Percentiles rank a stretch among this genome's conserved stretches.
These are phyloP conservation scores for Ambrosia hybrid DNA, from an alignment of 140 eudicot genomes.

Conservation along the genomic window DNA sequence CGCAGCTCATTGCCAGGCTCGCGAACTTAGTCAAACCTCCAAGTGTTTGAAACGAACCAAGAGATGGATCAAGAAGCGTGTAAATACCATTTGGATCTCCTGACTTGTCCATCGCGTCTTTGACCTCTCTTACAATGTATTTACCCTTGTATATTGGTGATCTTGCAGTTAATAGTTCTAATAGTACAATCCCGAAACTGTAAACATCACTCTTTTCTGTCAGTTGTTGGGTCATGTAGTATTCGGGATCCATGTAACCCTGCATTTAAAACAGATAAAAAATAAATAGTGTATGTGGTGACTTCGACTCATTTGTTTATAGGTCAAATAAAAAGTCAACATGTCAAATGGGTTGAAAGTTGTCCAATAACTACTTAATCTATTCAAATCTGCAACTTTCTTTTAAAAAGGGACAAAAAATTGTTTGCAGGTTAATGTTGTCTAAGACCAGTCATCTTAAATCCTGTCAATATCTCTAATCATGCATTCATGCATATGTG, in stretches of 20 bases:
- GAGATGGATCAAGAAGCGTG: conserved; percentile 54
- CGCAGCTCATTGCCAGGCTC: conserved; percentile 74
- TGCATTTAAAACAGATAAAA: conserved; percentile 26
- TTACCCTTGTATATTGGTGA: conserved; percentile 69
- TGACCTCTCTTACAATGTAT: conserved; percentile 62
- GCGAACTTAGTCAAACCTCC: conserved; percentile 55
- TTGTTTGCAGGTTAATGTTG: too few relatives aligned
- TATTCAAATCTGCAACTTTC: too few relatives aligned
- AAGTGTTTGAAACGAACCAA: conserved; percentile 46
- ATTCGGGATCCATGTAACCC: conserved; percentile 96
- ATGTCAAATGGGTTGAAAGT: too few relatives aligned
- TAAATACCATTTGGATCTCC: conserved; percentile 35
- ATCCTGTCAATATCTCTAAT: too few relatives aligned
- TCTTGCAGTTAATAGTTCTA: conserved; percentile 69
- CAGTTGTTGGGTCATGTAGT: conserved; percentile 73
- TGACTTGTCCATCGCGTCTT: conserved; percentile 37
- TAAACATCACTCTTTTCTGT: conserved; percentile 86
- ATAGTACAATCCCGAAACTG: conserved; percentile 82
- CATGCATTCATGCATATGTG: too few relatives aligned
- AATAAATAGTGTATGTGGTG: background rate
- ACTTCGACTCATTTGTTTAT: background rate
- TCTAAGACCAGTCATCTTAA: too few relatives aligned
- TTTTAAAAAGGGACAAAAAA: too few relatives aligned
- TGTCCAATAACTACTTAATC: too few relatives aligned
- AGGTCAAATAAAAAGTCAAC: too few relatives aligned